phyloP scores from a whole-genome alignment of 192 early-diverging fungal genomes.

The Coemansia sp. region DNA sequence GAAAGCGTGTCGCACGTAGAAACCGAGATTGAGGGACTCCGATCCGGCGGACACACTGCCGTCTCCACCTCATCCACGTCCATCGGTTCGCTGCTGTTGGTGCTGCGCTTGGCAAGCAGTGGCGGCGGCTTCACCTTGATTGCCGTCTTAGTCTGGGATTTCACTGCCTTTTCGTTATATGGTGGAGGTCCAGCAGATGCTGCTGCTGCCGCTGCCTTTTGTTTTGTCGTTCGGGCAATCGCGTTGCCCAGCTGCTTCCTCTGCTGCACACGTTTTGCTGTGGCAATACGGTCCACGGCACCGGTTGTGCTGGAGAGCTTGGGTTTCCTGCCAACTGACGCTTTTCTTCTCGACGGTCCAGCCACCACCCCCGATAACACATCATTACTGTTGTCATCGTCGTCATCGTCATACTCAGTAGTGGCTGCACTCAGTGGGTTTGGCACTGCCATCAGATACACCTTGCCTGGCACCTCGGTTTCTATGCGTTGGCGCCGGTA shows the following conservation, averaged over 20 bases:
- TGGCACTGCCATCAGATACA: neutral
- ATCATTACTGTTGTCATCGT: neutral
- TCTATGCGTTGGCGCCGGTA: conserved; percentile 24
- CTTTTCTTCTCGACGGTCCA: neutral
- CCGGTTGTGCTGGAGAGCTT: neutral
- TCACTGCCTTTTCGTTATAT: neutral
- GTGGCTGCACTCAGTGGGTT: neutral
- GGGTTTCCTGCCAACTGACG: neutral
- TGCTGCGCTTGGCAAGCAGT: conserved; percentile 16
- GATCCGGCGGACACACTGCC: neutral
- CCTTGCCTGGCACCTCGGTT: neutral
- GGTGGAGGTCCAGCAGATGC: neutral
- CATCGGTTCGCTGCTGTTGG: neutral
- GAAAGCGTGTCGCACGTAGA: neutral
- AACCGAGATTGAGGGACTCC: neutral
- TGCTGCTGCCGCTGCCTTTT: neutral
- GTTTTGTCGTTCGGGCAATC: neutral
- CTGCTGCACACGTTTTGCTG: conserved; percentile 38
- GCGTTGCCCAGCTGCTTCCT: conserved; percentile 30
- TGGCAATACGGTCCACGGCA: conserved; percentile 23
- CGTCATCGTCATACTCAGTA: too few relatives aligned
- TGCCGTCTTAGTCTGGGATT: neutral
- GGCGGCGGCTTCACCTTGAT: conserved; percentile 24
- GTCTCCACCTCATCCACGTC: neutral
- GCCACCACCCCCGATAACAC: neutral